Evolutionary conservation across 345 rosid species (phyloP).

Genomic region (Odontarrhena argentea): DNA sequence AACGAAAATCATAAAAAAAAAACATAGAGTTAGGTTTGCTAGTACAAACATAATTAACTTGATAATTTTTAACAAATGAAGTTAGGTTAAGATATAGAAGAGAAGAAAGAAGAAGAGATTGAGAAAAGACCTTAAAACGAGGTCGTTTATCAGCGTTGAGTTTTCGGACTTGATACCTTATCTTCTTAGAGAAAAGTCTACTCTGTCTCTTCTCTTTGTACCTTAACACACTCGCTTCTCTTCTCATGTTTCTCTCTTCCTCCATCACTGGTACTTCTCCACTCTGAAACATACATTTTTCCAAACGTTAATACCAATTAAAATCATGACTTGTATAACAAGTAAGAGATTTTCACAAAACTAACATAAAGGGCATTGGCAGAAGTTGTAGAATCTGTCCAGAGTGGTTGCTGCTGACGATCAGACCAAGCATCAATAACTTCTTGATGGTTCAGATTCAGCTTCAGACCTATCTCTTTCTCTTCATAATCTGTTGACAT

Average conservation of each 20-base stretch:
- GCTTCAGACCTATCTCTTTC: slow-evolving; percentile 47
- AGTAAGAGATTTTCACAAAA: slow-evolving; percentile 29
- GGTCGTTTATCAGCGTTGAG: slow-evolving; percentile 85
- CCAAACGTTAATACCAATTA: background rate
- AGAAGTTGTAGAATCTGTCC: slow-evolving; percentile 47
- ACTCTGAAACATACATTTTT: slow-evolving; percentile 36
- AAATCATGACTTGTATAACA: slow-evolving; percentile 22
- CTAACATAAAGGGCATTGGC: slow-evolving; percentile 51
- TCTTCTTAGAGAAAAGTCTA: slow-evolving; percentile 77
- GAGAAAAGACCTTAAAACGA: slow-evolving; percentile 55
- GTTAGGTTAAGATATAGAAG: background rate
- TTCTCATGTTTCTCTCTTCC: slow-evolving; percentile 58
- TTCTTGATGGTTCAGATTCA: slow-evolving; percentile 76
- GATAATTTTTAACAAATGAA: background rate
- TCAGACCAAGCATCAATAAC: slow-evolving; percentile 76
- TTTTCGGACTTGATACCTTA: slow-evolving; percentile 78
- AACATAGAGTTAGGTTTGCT: background rate
- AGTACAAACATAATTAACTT: background rate
- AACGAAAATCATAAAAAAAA: slow-evolving; percentile 7
- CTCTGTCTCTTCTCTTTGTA: slow-evolving; percentile 75
- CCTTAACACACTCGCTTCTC: slow-evolving; percentile 78
- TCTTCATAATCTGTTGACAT: slow-evolving; percentile 41
- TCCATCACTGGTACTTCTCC: slow-evolving; percentile 79
- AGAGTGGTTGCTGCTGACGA: slow-evolving; percentile 45
- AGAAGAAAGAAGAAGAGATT: background rate